Conservation (phyloP, 441 rosid genomes). For the Erodium trifolium region DNA sequence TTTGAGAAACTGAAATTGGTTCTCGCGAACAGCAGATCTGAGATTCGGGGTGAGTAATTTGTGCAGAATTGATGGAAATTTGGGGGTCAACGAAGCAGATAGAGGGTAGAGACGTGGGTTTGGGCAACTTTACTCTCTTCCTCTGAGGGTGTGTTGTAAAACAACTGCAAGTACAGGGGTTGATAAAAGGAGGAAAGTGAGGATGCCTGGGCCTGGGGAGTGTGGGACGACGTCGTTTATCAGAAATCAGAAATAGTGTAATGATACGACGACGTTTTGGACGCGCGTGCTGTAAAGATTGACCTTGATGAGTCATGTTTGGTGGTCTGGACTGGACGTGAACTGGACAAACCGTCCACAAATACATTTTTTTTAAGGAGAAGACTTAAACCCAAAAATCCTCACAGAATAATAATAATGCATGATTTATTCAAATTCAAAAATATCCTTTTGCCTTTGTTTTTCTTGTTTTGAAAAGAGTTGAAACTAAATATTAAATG, state of each 20-base stretch:
- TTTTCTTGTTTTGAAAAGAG: too few relatives aligned
- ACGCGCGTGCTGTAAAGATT: not conserved
- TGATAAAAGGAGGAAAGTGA: conserved; percentile 16
- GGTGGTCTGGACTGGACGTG: conserved; percentile 3
- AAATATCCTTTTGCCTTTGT: too few relatives aligned
- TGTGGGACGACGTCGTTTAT: conserved; percentile 20
- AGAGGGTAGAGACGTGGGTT: not conserved
- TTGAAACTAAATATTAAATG: too few relatives aligned
- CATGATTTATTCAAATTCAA: too few relatives aligned
- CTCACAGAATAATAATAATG: too few relatives aligned
- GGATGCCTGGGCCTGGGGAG: too few relatives aligned
- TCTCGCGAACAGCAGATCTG: conserved; percentile 26
- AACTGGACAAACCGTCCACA: not conserved
- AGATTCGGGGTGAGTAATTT: conserved; percentile 12
- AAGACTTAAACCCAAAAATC: not conserved
- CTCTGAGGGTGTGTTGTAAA: conserved; percentile 13
- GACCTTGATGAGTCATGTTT: conserved; percentile 1
- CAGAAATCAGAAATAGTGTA: not conserved
- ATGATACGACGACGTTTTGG: not conserved
- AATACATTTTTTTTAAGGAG: not conserved
- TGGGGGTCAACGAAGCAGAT: conserved; percentile 1
- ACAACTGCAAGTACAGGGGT: conserved; percentile 17
- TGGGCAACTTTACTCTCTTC: conserved; percentile 1
- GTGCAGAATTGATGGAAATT: not conserved
- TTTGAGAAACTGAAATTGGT: conserved; percentile 22